Percentiles rank a stretch among this genome's conserved stretches.
Conservation (phyloP, 2,329 filamentous ascomycete genomes). For the Curvularia sp. region DNA sequence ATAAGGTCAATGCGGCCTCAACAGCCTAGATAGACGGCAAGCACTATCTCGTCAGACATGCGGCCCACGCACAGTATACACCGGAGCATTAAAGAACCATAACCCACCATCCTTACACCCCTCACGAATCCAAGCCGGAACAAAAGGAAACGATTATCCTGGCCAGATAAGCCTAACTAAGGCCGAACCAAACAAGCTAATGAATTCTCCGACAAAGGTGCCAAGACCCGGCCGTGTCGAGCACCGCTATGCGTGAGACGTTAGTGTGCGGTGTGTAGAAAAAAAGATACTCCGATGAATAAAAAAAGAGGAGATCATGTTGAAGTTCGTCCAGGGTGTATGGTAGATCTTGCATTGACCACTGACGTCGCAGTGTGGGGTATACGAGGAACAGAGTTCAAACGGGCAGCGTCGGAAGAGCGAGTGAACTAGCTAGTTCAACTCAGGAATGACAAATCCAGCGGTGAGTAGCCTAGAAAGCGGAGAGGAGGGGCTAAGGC, state of each 20-base stretch:
- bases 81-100: neutral
- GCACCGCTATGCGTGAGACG: neutral
- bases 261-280: neutral
- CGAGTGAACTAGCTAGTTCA: neutral
- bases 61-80: neutral
- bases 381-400: slow-evolving; percentile 9
- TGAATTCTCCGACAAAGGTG: neutral
- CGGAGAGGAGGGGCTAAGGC: neutral
- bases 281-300: neutral
- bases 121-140: neutral
- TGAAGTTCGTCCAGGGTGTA: neutral
- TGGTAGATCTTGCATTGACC: slow-evolving; percentile 13
- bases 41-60: neutral
- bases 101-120: neutral
- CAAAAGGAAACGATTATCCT: neutral
- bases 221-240: neutral
- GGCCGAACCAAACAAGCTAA: neutral
- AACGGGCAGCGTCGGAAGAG: slow-evolving; percentile 20
- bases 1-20: neutral
- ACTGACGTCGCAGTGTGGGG: neutral
- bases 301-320: neutral
- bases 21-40: neutral
- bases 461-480: neutral
- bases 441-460: slow-evolving; percentile 8
- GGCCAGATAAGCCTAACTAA: neutral